A percentile compares a stretch with the other conserved stretches of the same genome.
phyloP scores from a whole-genome alignment of 169 alveolate species.

The Cryptosporidium xiaoi region DNA sequence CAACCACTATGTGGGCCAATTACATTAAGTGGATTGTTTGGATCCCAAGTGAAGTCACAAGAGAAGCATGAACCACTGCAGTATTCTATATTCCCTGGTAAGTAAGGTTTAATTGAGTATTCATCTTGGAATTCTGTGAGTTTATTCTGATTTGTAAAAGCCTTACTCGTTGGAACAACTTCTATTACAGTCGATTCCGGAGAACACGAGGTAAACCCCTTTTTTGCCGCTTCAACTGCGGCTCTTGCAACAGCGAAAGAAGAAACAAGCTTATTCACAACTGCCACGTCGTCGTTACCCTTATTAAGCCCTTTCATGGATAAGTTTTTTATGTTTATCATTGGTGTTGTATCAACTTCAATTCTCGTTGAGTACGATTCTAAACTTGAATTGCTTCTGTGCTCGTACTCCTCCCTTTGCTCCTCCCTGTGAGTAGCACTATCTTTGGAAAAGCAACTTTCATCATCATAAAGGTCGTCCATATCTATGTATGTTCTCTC shows the following conservation, averaged over 20 bases:
- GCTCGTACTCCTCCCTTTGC: constrained; percentile 11
- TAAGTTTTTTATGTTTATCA: constrained; percentile 4
- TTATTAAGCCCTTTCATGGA: constrained; percentile 1
- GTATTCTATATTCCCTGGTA: constrained; percentile 37
- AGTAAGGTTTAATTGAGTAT: constrained; percentile 45
- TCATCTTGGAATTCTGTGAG: constrained; percentile 15
- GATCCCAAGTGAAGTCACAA: constrained; percentile 90
- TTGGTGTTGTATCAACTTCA: constrained; percentile 49
- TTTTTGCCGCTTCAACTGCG: constrained; percentile 61
- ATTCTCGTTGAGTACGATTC: constrained; percentile 22
- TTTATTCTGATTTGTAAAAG: constrained; percentile 17
- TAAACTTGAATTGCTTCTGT: constrained; percentile 1
- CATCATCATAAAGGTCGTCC: constrained; percentile 64
- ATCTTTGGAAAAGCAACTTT: constrained; percentile 32
- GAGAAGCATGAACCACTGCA: background rate
- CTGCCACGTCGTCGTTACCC: constrained; percentile 40
- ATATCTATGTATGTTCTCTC: constrained; percentile 24
- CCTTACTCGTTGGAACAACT: constrained; percentile 48
- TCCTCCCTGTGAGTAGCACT: constrained; percentile 10
- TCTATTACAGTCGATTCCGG: constrained; percentile 52
- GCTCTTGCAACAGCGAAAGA: constrained; percentile 68
- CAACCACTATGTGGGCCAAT: constrained; percentile 90
- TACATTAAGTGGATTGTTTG: constrained; percentile 87
- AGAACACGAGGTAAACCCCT: constrained; percentile 55
- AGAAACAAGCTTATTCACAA: constrained; percentile 61